Percentiles rank a stretch among this genome's conserved stretches.
Evolutionary conservation across 1,139 yeast genomes (phyloP).

Genomic region (Debaryomyces subglobosus): DNA sequence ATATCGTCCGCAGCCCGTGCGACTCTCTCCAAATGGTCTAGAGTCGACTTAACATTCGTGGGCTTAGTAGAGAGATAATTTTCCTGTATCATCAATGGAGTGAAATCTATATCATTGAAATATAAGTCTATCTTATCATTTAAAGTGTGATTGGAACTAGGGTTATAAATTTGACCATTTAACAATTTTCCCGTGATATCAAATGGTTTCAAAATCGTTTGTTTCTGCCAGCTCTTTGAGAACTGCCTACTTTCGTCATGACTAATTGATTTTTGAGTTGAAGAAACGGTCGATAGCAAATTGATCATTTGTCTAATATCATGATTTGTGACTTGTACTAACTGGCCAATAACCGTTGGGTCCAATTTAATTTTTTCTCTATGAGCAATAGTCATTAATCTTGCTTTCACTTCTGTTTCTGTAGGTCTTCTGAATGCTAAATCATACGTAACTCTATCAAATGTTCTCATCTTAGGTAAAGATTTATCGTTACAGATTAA

Average conservation of each 20-base stretch:
- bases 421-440: slow-evolving; percentile 88
- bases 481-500: slow-evolving; percentile 92
- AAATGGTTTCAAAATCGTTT: slow-evolving; percentile 88
- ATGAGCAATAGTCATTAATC: slow-evolving; percentile 89
- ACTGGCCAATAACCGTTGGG: slow-evolving; percentile 77
- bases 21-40: slow-evolving; percentile 61
- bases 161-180: slow-evolving; percentile 61
- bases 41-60: slow-evolving; percentile 34
- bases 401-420: slow-evolving; percentile 75
- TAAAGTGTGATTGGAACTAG: slow-evolving; percentile 55
- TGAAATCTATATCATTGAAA: slow-evolving; percentile 92
- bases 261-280: slow-evolving; percentile 65
- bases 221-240: slow-evolving; percentile 81
- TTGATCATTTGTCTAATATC: slow-evolving; percentile 96
- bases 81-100: slow-evolving; percentile 96
- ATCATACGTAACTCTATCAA: slow-evolving; percentile 83
- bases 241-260: slow-evolving; percentile 53
- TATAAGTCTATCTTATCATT: slow-evolving; percentile 87
- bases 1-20: slow-evolving; percentile 86
- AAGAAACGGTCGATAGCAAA: slow-evolving; percentile 79
- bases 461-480: slow-evolving; percentile 94
- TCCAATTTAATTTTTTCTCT: slow-evolving; percentile 82
- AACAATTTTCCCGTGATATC: slow-evolving; percentile 80
- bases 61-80: slow-evolving; percentile 78
- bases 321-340: slow-evolving; percentile 82